phyloP scores from a whole-genome alignment of 257 asterid genomes.

The Catharanthus roseus region DNA sequence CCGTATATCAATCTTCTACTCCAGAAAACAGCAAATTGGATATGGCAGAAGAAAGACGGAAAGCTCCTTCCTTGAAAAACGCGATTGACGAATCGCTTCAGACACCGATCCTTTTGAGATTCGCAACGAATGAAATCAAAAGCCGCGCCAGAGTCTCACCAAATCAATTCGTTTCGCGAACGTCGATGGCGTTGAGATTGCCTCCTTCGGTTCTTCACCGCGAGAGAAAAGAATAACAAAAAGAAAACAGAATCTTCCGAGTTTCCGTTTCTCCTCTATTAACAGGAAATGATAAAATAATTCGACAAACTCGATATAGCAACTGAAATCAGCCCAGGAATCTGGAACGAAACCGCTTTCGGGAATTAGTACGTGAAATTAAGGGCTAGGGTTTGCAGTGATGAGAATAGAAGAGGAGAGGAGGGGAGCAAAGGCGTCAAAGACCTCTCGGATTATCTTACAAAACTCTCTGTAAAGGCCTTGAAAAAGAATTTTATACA shows the following conservation, averaged over 20 bases:
- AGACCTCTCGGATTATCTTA: neutral
- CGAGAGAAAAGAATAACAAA: neutral
- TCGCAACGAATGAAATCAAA: neutral
- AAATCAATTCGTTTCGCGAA: neutral
- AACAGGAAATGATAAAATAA: neutral
- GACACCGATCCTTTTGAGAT: neutral
- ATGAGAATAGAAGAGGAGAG: neutral
- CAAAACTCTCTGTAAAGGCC: neutral
- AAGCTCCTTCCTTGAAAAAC: neutral
- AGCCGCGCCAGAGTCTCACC: neutral
- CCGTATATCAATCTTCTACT: neutral
- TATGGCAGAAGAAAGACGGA: neutral
- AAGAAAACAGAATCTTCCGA: neutral
- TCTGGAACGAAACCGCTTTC: too few relatives aligned
- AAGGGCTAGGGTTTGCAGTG: slow-evolving; percentile 24
- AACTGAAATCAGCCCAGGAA: neutral
- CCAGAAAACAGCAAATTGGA: neutral
- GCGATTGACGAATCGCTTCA: neutral
- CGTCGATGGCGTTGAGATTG: neutral
- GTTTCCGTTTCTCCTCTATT: neutral
- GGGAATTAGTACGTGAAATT: neutral
- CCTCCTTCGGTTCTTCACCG: slow-evolving; percentile 8
- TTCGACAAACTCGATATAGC: neutral
- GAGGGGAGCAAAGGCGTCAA: neutral
- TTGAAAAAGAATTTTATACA: neutral